phyloP scores from a whole-genome alignment of 768 basidiomycete genomes.

The Xerocomellus dryophilus region DNA sequence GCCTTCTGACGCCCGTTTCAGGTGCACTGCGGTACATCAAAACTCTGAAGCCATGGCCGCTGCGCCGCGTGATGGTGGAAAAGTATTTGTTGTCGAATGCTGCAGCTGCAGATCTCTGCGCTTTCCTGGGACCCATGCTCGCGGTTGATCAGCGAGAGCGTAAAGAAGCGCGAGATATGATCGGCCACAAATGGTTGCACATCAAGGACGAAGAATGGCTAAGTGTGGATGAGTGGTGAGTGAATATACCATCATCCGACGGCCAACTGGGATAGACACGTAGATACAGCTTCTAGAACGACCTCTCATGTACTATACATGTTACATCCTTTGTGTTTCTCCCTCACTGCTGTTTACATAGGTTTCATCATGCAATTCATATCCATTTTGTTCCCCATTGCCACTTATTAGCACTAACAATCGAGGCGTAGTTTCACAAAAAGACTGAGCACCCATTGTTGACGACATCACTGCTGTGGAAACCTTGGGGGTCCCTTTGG shows the following conservation, averaged over 20 bases:
- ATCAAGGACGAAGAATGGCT: conserved; percentile 33
- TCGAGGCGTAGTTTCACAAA: too few relatives aligned
- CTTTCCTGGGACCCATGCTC: conserved; percentile 76
- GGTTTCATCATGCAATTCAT: conserved; percentile 1
- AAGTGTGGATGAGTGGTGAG: conserved; percentile 32
- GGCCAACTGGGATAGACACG: conserved; percentile 1
- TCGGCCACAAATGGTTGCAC: conserved; percentile 71
- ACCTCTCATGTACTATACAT: conserved; percentile 8
- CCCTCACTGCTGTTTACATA: not conserved
- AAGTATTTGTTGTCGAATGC: conserved; percentile 72
- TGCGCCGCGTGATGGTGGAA: conserved; percentile 82
- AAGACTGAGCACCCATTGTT: too few relatives aligned
- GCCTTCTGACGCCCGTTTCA: conserved; percentile 23
- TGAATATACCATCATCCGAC: not conserved
- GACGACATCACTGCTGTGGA: too few relatives aligned
- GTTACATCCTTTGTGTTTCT: not conserved
- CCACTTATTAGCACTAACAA: not conserved
- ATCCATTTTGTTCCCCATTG: not conserved
- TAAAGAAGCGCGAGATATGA: conserved; percentile 67
- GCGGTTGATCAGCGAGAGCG: conserved; percentile 65
- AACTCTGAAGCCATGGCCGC: conserved; percentile 75
- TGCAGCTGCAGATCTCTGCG: conserved; percentile 58
- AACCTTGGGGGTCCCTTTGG: too few relatives aligned
- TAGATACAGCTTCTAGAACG: conserved; percentile 10
- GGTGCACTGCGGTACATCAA: conserved; percentile 72